phyloP scores from a whole-genome alignment of 495 filamentous ascomycete genomes.

The Penicillium alfredii region DNA sequence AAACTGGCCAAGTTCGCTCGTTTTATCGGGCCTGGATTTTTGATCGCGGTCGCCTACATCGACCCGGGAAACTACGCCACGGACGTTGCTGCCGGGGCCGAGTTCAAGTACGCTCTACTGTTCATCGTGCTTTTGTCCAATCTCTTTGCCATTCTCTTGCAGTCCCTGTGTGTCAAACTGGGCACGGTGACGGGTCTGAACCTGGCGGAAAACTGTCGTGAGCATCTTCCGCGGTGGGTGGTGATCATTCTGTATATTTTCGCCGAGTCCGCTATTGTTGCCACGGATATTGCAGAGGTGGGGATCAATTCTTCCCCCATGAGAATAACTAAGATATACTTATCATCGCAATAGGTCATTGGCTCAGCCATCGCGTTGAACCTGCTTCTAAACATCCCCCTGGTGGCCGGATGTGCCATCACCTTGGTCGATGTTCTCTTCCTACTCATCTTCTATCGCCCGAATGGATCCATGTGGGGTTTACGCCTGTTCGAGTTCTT shows the following conservation, averaged over 20 bases:
- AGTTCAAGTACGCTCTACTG: conserved; percentile 60
- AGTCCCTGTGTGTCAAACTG: conserved; percentile 76
- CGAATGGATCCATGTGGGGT: conserved; percentile 64
- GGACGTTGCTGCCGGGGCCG: conserved; percentile 68
- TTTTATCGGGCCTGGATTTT: conserved; percentile 83
- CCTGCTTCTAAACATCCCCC: conserved; percentile 69
- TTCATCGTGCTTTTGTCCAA: conserved; percentile 82
- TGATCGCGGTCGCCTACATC: conserved; percentile 75
- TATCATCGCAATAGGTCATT: conserved; percentile 56
- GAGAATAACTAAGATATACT: neutral
- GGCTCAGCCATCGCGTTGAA: conserved; percentile 90
- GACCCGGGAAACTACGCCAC: conserved; percentile 85
- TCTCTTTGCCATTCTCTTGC: conserved; percentile 76
- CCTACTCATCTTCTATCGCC: conserved; percentile 81
- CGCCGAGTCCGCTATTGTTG: conserved; percentile 75
- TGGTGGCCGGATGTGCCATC: conserved; percentile 82
- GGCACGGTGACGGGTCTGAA: conserved; percentile 82
- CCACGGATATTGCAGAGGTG: conserved; percentile 86
- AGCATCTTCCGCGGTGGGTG: conserved; percentile 70
- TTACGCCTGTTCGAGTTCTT: conserved; percentile 75
- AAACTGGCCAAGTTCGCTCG: conserved; percentile 57
- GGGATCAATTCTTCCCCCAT: neutral
- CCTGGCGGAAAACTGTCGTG: conserved; percentile 70
- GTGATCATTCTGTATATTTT: conserved; percentile 68
- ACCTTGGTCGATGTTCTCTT: conserved; percentile 80